Base-by-base conservation (phyloP, 2,329 filamentous ascomycete genomes). In the Chaetomiaceae sp. region DNA sequence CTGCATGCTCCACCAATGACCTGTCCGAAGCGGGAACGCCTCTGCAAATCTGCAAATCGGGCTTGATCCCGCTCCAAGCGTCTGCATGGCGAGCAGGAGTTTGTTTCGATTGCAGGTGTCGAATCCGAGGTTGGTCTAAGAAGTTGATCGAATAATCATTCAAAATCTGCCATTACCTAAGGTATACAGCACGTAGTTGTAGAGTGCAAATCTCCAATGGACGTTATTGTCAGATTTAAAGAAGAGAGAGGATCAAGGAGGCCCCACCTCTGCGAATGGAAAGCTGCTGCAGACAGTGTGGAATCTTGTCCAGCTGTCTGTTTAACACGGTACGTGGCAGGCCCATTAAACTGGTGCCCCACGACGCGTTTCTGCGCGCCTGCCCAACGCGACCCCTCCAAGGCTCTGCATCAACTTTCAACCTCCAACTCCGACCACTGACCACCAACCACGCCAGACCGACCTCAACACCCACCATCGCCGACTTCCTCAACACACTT, bases 281-380 rank as follows among this genome's bases (percentile, higher is more conserved):
- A n/a, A n/a, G n/a, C n/a, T 5, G 30, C 30, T 33, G 9, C 12
- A 13, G 12, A 33, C 30, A 33, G 30, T 33, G 30, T n/a, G 10
- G n/a, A n/a, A n/a, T n/a, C n/a, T n/a, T n/a, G n/a, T n/a, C n/a
- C 30, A 33, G 30, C 30, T n/a, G 10, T 33, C 8, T 2, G 5
- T 30, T 9, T 14, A 10, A 37, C 46, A 58, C 54, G 33, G 54
- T 58, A 48, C 54, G 50, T 50, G 54, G 51, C 54, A 47, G 27
- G 42, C 52, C 47, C 52, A 58, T 58, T 58, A 58, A 54, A 48
- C 37, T 38, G 16, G 25, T 57, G 55, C 54, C 61, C 55, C 59
- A 57, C 58, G 49, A 60, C 56, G 54, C 55, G 50, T 50, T n/a
- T 50, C 51, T 55, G 55, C 55, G 38, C 48, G 45, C 40, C 31